Percentiles rank a stretch among this genome's conserved stretches.
Evolutionary conservation across 352 stramenopile genomes (phyloP).

Genomic region (Elongisporangium anandrum): DNA sequence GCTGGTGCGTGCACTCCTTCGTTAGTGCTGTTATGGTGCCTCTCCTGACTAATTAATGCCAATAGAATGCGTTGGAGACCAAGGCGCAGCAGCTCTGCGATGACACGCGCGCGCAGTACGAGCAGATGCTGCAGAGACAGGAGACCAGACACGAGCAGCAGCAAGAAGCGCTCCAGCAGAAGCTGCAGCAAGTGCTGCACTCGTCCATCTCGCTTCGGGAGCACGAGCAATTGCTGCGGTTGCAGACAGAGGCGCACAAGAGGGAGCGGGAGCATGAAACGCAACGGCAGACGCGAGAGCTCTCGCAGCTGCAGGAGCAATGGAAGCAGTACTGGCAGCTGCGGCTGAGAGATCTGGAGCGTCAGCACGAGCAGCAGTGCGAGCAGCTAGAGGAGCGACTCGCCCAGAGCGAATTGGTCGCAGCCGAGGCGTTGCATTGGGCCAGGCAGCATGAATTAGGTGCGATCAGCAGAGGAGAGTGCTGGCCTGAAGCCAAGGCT

Average conservation of each 20-base stretch:
- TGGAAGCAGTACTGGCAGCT: slow-evolving; percentile 25
- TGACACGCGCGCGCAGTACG: slow-evolving; percentile 49
- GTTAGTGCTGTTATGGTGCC: background rate
- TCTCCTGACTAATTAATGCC: background rate
- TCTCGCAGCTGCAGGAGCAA: slow-evolving; percentile 14
- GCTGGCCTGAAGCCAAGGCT: background rate
- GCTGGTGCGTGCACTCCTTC: background rate
- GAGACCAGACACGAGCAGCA: slow-evolving; percentile 40
- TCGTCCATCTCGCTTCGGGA: slow-evolving; percentile 47
- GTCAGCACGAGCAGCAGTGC: slow-evolving; percentile 8
- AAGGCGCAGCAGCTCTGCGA: slow-evolving; percentile 50
- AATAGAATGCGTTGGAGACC: slow-evolving; percentile 17
- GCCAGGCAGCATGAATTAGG: background rate
- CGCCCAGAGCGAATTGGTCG: background rate
- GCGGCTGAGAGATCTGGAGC: slow-evolving; percentile 13
- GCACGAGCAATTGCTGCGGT: slow-evolving; percentile 37
- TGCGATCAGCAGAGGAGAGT: background rate
- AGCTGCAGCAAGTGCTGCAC: slow-evolving; percentile 38
- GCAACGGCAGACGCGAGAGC: slow-evolving; percentile 17
- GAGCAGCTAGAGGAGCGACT: slow-evolving; percentile 6
- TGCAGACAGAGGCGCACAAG: slow-evolving; percentile 13
- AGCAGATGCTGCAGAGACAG: slow-evolving; percentile 36
- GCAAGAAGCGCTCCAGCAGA: slow-evolving; percentile 26
- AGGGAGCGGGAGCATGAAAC: slow-evolving; percentile 19
- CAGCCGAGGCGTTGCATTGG: background rate